Base-by-base conservation (phyloP, 1,284 basidiomycete species). In the Kwoniella shivajii region DNA sequence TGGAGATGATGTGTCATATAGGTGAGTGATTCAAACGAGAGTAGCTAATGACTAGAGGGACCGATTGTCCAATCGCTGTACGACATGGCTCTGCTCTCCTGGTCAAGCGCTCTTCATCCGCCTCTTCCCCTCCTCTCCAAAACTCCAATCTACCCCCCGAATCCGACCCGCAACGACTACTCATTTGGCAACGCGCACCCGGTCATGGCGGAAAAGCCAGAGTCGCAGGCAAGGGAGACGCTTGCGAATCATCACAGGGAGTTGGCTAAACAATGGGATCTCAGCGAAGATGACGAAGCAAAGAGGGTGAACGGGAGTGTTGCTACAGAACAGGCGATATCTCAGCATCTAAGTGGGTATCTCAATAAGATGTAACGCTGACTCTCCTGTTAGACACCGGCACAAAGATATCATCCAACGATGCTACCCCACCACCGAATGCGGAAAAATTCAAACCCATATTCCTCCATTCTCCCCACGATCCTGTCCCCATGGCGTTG, bases 1-100 rank as follows among this genome's bases (percentile, higher is more conserved):
- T 36, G 16, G 36, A n/a, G 10, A 31, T n/a, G n/a, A n/a, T n/a
- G n/a, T n/a, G n/a, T n/a, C n/a, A n/a, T n/a, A n/a, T n/a, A n/a
- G n/a, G n/a, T 43, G 27, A 33, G 29, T 26, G 43, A 18, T 20
- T 20, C 24, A 30, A 9, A 14, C 20, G 22, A 24, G 6, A 31
- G 14, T 37, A 13, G n/a, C n/a, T 36, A 2, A n/a, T 39, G 27
- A 26, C 22, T 85, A 37, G 86, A 88, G 67, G 86, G 86, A 0
- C 84, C 85, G 4, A 83, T 88, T 61, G 86, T 88, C 48, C 82
- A 88, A 57, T 80, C 84, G 2, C 80, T 90, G 57, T 89, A 88
- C 75, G 88, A 90, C 68, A 84, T 84, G 73, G 84, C 85, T 2
- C 80, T 89, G 39, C 78, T 87, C 57, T 83, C 82, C 22, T 88